Evolutionary conservation across 2,329 filamentous ascomycete species (phyloP).

Genomic region (Arthrobotrys megalospora): DNA sequence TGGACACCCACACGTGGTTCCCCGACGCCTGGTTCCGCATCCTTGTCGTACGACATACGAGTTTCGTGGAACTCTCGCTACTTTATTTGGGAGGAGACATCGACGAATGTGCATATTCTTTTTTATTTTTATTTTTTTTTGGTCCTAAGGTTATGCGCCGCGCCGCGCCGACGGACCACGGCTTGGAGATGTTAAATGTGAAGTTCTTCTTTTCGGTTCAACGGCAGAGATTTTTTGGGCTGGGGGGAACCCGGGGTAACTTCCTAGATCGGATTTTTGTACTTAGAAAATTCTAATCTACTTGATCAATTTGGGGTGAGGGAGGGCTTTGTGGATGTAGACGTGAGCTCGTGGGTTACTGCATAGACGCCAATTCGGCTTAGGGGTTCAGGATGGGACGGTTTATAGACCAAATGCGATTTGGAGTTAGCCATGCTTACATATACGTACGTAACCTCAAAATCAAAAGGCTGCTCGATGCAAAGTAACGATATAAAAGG

Average conservation of each 20-base stretch:
- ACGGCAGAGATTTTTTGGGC: constrained; percentile 18
- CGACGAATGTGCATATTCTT: not conserved
- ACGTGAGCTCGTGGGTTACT: not conserved
- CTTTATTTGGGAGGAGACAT: not conserved
- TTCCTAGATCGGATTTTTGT: not conserved
- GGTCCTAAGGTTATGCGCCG: not conserved
- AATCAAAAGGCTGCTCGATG: no score
- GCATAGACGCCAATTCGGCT: constrained; percentile 11
- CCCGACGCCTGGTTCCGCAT: constrained; percentile 6
- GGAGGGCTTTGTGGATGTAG: not conserved
- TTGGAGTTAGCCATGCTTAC: no score
- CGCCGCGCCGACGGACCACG: not conserved
- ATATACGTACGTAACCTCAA: no score
- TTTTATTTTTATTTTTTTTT: not conserved
- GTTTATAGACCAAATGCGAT: no score
- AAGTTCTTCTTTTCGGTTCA: not conserved
- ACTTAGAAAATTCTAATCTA: not conserved
- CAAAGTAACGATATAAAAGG: no score
- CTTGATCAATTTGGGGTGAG: no score
- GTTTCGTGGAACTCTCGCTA: constrained; percentile 26
- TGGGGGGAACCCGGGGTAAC: not conserved
- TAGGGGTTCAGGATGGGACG: not conserved
- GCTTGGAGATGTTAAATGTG: not conserved
- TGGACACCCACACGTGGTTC: constrained; percentile 22
- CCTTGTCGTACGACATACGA: not conserved